Percentiles rank a stretch among this genome's conserved stretches.
Conservation (phyloP, 139 green algal species). For the Micractinium sp. region DNA sequence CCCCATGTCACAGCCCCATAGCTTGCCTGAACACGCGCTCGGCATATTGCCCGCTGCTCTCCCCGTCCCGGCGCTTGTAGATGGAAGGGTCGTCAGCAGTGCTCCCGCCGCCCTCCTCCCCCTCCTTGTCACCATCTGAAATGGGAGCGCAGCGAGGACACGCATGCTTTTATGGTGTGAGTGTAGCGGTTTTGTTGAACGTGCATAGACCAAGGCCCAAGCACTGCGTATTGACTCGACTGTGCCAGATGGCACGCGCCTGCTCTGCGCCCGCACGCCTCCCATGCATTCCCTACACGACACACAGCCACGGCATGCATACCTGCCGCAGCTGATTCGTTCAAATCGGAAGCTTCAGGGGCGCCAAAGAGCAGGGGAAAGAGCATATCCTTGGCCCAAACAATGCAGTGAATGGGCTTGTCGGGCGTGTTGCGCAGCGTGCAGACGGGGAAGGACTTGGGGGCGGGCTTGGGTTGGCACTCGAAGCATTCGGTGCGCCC, state of each 20-base stretch:
- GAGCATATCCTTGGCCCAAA: slow-evolving; percentile 99
- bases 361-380: slow-evolving; percentile 92
- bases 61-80: slow-evolving; percentile 40
- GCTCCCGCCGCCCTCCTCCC: neutral
- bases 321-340: slow-evolving; percentile 30
- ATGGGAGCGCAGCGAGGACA: neutral
- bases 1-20: neutral
- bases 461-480: slow-evolving; percentile 84
- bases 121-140: neutral
- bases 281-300: too few relatives aligned
- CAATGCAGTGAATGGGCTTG: slow-evolving; percentile 97
- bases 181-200: too few relatives aligned
- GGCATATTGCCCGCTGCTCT: slow-evolving; percentile 39
- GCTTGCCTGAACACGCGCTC: slow-evolving; percentile 47
- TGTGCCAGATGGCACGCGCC: too few relatives aligned
- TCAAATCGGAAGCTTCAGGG: slow-evolving; percentile 65
- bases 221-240: too few relatives aligned
- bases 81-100: slow-evolving; percentile 20
- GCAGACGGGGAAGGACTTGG: slow-evolving; percentile 95
- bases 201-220: too few relatives aligned
- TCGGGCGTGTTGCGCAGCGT: slow-evolving; percentile 98
- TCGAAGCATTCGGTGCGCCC: slow-evolving; percentile 94
- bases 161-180: too few relatives aligned
- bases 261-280: too few relatives aligned
- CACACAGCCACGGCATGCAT: neutral